These are phyloP conservation scores for Raddia guianensis DNA, from an alignment of 176 grass and related monocot genomes.

Conservation along the genomic window DNA sequence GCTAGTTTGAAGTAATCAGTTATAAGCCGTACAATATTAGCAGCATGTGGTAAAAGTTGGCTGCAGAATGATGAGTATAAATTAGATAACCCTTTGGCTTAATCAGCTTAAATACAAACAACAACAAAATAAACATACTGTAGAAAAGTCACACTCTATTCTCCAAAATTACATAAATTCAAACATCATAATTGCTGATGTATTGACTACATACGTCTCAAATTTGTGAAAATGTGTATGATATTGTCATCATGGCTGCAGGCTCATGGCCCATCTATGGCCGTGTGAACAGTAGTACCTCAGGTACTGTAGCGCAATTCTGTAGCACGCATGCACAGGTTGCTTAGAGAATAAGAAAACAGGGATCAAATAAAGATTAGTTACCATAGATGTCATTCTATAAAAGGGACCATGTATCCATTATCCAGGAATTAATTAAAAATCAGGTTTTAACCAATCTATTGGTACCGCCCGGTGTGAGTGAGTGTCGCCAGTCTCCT, in stretches of 20 bases:
- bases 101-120: conserved; percentile 14
- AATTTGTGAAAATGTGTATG: background rate
- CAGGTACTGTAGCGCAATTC: no score
- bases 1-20: conserved; percentile 69
- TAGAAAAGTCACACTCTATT: background rate
- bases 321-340: no score
- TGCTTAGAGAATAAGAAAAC: no score
- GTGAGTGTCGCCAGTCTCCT: no score
- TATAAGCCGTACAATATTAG: conserved; percentile 63
- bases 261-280: no score
- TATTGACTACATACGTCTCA: conserved; percentile 5
- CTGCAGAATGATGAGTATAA: conserved; percentile 53
- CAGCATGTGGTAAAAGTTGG: conserved; percentile 88
- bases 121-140: conserved; percentile 7
- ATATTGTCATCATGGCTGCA: background rate
- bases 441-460: no score
- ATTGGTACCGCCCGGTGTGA: no score
- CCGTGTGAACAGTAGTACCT: no score
- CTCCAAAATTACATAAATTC: conserved; percentile 17
- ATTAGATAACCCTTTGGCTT: conserved; percentile 38
- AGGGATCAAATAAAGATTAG: no score
- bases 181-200: conserved; percentile 16
- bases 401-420: no score
- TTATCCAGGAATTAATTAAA: no score
- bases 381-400: no score